Base-by-base conservation (phyloP, 2,329 filamentous ascomycete genomes). In the Exophiala alcalophila region DNA sequence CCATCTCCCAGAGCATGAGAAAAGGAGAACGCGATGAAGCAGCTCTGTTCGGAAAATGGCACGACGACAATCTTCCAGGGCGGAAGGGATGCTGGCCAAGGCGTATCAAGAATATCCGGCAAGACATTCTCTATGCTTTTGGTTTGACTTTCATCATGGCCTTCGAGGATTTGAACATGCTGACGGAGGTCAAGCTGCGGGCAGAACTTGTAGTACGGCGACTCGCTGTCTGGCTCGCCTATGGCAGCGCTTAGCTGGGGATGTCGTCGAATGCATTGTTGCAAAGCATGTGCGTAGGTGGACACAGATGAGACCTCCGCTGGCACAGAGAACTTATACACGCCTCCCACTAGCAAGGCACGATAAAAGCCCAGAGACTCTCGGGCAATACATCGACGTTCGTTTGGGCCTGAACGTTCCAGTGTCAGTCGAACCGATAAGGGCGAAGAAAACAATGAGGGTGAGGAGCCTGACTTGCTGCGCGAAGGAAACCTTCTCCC, bases 1-100 rank as follows among this genome's bases (percentile, higher is more conserved):
- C 70, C 72, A 47, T 74, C 71, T 5, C 65, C 66, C 3, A 69
- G 57, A 2, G 60, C 56, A 54, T 74, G 71, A 0, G 68, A 72
- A 52, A 59, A 72, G 1, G 60, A 56, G 38, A 71, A 73, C 0
- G 61, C 57, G 5, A 71, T 57, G 28, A 66, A 63, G 48, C 52
- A 61, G 10, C 58, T 52, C 4, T 29, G 21, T 9, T 32, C 21
- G 6, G 37, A 26, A 1, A 68, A 35, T 11, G 61, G 62, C 4
- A 64, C 41, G 4, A 71, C 58, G 21, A 65, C 54, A n/a, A 72
- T 59, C 26, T 61, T 61, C 71, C 71, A 74, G 15, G 66, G 65
- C 4, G 70, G 70, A 9, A 32, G 32, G 2, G 15, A 19, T 10
- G 18, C 9, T 24, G 11, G 19, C 29, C 3, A 24, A 8, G 19